Evolutionary conservation across 2,329 filamentous ascomycete genomes (phyloP), one percentile per base, ranked within the genome.

Genomic region (Penicillium griseofulvum): DNA sequence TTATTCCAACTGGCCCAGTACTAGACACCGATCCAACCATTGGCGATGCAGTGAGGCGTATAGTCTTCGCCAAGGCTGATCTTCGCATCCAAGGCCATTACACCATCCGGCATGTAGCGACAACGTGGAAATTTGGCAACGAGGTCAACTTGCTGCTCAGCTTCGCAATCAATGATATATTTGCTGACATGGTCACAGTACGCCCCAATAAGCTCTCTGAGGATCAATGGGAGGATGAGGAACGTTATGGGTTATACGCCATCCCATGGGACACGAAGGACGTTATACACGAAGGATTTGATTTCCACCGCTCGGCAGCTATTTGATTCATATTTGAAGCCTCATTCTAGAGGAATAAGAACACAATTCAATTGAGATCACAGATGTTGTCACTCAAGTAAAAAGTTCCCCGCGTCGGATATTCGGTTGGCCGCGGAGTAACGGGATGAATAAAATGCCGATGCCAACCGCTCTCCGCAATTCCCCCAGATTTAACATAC

Each of bases 381-480:
- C n/a, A n/a, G n/a, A n/a, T n/a, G n/a, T n/a, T n/a, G n/a, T n/a
- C n/a, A n/a, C n/a, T n/a, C n/a, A n/a, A n/a, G n/a, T n/a, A n/a
- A n/a, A n/a, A n/a, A n/a, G n/a, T n/a, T n/a, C 50, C 50, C 50
- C 50, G 49, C 49, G 24, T 45, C 22, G 28, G 17, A 42, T 28
- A 51, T 44, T 51, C 57, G 57, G 54, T 48, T 61, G 45, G 55
- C 49, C 42, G 33, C 57, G 50, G 53, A 39, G 33, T 59, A 52
- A 50, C 49, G 45, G 12, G 31, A 16, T 4, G 31, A 9, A 19
- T 9, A 16, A 24, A 39, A 45, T 44, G 37, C 68, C 68, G 67
- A 66, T 50, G 65, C 65, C 65, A 71, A 63, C 68, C 68, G 68
- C 44, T 24, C 61, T 65, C 64, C 60, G 54, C 60, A 44, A 24